These are phyloP conservation scores for Rhizophora apiculata DNA, from an alignment of 345 rosid genomes.

Conservation along the genomic window DNA sequence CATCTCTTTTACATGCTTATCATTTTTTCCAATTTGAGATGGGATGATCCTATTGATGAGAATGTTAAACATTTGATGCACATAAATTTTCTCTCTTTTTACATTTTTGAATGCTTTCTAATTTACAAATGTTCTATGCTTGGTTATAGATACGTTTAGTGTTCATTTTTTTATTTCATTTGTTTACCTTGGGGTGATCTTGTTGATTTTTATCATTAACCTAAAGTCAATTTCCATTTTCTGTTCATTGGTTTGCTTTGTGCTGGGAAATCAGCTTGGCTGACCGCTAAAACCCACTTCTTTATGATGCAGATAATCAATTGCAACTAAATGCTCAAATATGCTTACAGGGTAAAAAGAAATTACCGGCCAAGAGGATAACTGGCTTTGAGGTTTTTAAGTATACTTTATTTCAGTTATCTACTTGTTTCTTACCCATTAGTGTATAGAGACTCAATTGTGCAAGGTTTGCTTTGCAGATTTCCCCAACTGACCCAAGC, in stretches of 20 bases:
- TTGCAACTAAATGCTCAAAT: conserved; percentile 31
- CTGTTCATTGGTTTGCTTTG: conserved; percentile 14
- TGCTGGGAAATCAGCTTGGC: conserved; percentile 20
- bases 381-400: conserved; percentile 44
- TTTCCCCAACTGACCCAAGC: conserved; percentile 35
- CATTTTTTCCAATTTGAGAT: no score
- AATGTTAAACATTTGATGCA: no score
- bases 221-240: background rate
- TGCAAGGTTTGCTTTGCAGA: conserved; percentile 19
- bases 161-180: no score
- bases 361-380: conserved; percentile 41
- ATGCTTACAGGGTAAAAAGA: conserved; percentile 40
- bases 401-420: background rate
- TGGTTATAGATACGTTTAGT: no score
- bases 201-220: background rate
- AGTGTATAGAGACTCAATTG: background rate
- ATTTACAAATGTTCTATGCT: no score
- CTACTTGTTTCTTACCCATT: background rate
- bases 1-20: no score
- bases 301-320: conserved; percentile 37
- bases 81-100: no score
- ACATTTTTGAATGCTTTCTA: no score
- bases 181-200: background rate
- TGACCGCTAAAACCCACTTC: conserved; percentile 29
- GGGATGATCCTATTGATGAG: no score